Conservation (phyloP, 345 rosid species). For the Lepidium didymum region DNA sequence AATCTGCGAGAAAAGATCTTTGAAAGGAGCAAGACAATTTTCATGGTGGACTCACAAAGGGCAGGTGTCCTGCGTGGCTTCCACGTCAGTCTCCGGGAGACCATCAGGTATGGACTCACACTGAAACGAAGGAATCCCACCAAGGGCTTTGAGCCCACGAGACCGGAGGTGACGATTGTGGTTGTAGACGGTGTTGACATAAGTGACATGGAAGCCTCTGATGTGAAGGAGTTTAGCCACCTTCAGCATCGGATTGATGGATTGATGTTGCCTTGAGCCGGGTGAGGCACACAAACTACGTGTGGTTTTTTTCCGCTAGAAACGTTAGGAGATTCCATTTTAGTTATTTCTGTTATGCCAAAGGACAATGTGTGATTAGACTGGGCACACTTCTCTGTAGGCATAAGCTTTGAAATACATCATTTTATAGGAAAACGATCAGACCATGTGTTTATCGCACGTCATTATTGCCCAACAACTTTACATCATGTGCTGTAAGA, state of each 20-base stretch:
- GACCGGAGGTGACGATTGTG: slow-evolving; percentile 30
- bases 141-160: slow-evolving; percentile 15
- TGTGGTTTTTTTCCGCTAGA: slow-evolving; percentile 18
- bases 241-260: slow-evolving; percentile 36
- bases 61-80: slow-evolving; percentile 29
- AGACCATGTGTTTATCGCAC: background rate
- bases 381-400: background rate
- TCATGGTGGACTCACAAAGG: slow-evolving; percentile 20
- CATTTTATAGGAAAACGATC: background rate
- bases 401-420: background rate
- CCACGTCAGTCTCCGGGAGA: slow-evolving; percentile 9
- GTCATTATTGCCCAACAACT: background rate
- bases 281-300: slow-evolving; percentile 33
- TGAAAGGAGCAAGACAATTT: slow-evolving; percentile 23
- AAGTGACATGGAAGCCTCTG: slow-evolving; percentile 40
- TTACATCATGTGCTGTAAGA: background rate
- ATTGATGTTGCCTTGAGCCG: slow-evolving; percentile 49
- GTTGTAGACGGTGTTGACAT: slow-evolving; percentile 36
- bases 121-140: slow-evolving; percentile 19
- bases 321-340: background rate
- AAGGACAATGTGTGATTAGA: background rate
- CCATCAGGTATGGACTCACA: slow-evolving; percentile 36
- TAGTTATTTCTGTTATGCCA: background rate
- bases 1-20: background rate
- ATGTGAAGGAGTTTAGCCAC: slow-evolving; percentile 37